Percentiles rank a stretch among this genome's conserved stretches.
Evolutionary conservation across 2,329 filamentous ascomycete species (phyloP).

Genomic region (Teratosphaeria zuluensis): DNA sequence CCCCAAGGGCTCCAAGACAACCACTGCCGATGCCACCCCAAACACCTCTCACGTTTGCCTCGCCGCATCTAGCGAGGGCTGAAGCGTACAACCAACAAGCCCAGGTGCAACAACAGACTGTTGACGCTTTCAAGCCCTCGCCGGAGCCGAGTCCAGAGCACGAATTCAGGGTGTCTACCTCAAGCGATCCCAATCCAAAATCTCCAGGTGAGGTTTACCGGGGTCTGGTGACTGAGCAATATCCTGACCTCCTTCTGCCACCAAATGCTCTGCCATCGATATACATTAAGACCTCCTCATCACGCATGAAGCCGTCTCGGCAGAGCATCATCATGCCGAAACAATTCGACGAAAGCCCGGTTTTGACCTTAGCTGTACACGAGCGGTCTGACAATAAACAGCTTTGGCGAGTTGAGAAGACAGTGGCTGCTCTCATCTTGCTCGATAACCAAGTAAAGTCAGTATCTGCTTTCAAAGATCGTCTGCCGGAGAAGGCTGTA

Average conservation of each 20-base stretch:
- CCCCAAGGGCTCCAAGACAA: slow-evolving; percentile 63
- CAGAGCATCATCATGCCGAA: slow-evolving; percentile 66
- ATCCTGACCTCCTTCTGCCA: slow-evolving; percentile 73
- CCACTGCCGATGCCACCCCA: slow-evolving; percentile 63
- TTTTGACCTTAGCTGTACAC: slow-evolving; percentile 82
- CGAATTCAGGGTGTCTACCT: slow-evolving; percentile 15
- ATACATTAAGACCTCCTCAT: slow-evolving; percentile 79
- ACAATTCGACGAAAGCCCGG: slow-evolving; percentile 79
- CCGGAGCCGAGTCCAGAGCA: slow-evolving; percentile 15
- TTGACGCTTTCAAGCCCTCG: slow-evolving; percentile 15
- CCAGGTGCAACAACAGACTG: slow-evolving; percentile 10
- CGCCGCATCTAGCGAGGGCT: slow-evolving; percentile 35
- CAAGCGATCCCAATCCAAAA: slow-evolving; percentile 15
- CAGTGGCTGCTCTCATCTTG: slow-evolving; percentile 67
- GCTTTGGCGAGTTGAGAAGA: slow-evolving; percentile 92
- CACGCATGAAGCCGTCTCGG: slow-evolving; percentile 84
- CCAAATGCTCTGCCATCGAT: slow-evolving; percentile 84
- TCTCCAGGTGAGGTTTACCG: slow-evolving; percentile 51
- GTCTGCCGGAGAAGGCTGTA: slow-evolving; percentile 70
- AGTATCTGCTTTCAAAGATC: slow-evolving; percentile 56
- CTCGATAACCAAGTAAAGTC: slow-evolving; percentile 75
- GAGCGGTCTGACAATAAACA: slow-evolving; percentile 67
- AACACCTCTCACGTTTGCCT: slow-evolving; percentile 54
- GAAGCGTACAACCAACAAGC: slow-evolving; percentile 26
- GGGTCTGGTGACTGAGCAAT: slow-evolving; percentile 75